phyloP scores from a whole-genome alignment of 306 rosid species.

The Glycyrrhiza uralensis region DNA sequence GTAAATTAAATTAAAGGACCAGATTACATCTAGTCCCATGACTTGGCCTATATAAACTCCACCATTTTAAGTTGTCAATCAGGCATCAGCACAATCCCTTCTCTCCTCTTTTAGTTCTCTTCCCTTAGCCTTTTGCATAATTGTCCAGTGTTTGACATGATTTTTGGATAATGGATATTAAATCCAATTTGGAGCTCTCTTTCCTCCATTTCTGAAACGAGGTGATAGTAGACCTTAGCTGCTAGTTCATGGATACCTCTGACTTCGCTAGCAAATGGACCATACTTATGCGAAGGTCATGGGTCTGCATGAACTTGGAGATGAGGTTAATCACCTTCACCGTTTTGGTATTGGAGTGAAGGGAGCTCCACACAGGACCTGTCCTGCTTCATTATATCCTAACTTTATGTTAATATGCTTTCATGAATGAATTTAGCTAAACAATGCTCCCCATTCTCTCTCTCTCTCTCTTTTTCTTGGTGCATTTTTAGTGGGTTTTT shows the following conservation, averaged over 20 bases:
- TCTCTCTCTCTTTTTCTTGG: too few relatives aligned
- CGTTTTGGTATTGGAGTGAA: conserved; percentile 63
- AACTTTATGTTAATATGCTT: background rate
- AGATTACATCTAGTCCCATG: too few relatives aligned
- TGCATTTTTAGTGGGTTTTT: too few relatives aligned
- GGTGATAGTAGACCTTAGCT: background rate
- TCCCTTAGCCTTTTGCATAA: too few relatives aligned
- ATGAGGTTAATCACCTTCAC: conserved; percentile 28
- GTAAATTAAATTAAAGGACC: too few relatives aligned
- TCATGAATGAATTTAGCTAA: too few relatives aligned
- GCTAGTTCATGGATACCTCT: background rate
- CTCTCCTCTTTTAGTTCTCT: background rate
- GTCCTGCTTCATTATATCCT: background rate
- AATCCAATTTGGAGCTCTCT: conserved; percentile 1
- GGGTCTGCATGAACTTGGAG: conserved; percentile 5
- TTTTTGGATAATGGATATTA: background rate
- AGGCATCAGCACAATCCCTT: background rate
- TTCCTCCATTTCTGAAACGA: background rate
- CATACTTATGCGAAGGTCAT: background rate
- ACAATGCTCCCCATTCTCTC: too few relatives aligned
- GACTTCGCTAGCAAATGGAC: background rate
- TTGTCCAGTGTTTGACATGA: too few relatives aligned
- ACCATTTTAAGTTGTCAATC: background rate
- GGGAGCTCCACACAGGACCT: conserved; percentile 43
- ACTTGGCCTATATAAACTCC: conserved; percentile 6